A percentile compares a stretch with the other conserved stretches of the same genome.
Evolutionary conservation across 2,329 filamentous ascomycete species (phyloP).

Genomic region (Thermochaetoides dissita): DNA sequence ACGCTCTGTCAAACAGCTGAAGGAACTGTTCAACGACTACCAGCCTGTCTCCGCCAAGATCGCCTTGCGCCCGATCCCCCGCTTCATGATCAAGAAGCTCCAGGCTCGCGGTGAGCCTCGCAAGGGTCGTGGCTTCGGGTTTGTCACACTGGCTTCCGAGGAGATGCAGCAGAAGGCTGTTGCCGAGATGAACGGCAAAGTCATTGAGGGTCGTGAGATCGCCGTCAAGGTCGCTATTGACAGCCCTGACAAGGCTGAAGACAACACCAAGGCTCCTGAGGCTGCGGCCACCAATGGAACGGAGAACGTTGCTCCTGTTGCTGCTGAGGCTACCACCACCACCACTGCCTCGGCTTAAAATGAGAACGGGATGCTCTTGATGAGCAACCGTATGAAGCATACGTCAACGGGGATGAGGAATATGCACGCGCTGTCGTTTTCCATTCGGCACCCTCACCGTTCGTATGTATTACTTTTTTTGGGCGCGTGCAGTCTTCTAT

Average conservation of each 20-base stretch:
- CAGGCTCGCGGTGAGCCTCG: slow-evolving; percentile 94
- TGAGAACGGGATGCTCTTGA: slow-evolving; percentile 7
- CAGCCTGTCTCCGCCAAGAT: slow-evolving; percentile 93
- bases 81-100: slow-evolving; percentile 99
- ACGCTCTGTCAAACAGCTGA: slow-evolving; percentile 47
- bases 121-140: slow-evolving; percentile 98
- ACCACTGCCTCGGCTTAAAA: slow-evolving; percentile 15
- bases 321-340: slow-evolving; percentile 12
- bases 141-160: slow-evolving; percentile 90
- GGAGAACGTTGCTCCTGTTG: slow-evolving; percentile 15
- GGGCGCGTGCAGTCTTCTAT: slow-evolving; percentile 16
- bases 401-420: slow-evolving; percentile 13
- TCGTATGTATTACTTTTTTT: slow-evolving; percentile 20
- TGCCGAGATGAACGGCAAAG: slow-evolving; percentile 96
- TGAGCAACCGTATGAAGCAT: slow-evolving; percentile 9
- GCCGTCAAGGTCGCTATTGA: slow-evolving; percentile 99
- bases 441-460: slow-evolving; percentile 13
- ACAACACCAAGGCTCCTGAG: slow-evolving; percentile 55
- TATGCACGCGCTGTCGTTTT: slow-evolving; percentile 11
- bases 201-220: slow-evolving; percentile 96
- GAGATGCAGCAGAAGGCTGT: slow-evolving; percentile 97
- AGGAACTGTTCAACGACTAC: slow-evolving; percentile 92
- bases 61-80: slow-evolving; percentile 91
- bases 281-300: slow-evolving; percentile 26
- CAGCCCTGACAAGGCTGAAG: slow-evolving; percentile 89